Evolutionary conservation across 2,329 filamentous ascomycete genomes (phyloP), one percentile per base, ranked within the genome.

Genomic region (Xylariomycetidae sp.): DNA sequence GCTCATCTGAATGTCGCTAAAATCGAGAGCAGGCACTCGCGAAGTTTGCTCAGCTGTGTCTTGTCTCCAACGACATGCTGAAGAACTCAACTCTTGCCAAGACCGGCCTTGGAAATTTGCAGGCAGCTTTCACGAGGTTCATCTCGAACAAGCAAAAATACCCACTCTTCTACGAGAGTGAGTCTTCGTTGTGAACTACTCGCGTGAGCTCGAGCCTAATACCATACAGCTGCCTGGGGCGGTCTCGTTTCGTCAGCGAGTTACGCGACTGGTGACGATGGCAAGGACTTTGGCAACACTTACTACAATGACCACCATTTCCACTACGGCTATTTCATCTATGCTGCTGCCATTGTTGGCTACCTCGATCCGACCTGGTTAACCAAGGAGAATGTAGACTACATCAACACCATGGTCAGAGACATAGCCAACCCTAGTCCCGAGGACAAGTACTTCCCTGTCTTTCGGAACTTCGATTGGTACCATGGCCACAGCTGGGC

Each of bases 401-500:
- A 81, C 64, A 80, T 95, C 43, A 85, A 95, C 56, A 77, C 75
- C 43, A 69, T 98, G 28, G 80, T 92, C 30, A 82, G 92, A 37
- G 92, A 98, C 45, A 61, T 74, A 30, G 82, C 88, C 28, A 95
- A 95, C 58, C 80, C 88, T 0, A 80, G 75, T 46, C 53, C 68
- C 3, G 56, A 71, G 13, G 89, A 95, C 54, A 67, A 70, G 18
- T 77, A 77, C 48, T 96, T 93, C 58, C 89, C 90, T 0, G 80
- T 86, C 46, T 89, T 74, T 40, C 76, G 92, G 30, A 76, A 70
- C 36, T 96, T 95, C 53, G 92, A 96, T 60, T 95, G 87, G 86
- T 96, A 81, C 58, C 79, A 93, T 52, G 92, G 90, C 2, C 92
- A 96, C 67, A 88, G 82, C 38, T 95, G 90, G 87, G 90, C 90